Conservation (phyloP, 192 early-diverging fungal genomes). For the Coemansia javaensis region DNA sequence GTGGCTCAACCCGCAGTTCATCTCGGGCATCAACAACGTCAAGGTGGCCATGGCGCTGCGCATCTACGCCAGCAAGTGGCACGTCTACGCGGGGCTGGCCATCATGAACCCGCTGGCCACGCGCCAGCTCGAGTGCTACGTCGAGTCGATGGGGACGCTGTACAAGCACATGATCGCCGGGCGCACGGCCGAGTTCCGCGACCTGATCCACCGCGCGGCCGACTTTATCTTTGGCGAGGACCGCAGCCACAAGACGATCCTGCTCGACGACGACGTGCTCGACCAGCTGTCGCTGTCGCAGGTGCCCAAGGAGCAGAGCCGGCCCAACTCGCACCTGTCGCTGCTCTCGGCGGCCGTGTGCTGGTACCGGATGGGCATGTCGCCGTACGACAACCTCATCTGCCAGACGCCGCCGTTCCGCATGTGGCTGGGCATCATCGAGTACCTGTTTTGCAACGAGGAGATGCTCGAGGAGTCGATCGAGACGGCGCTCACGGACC, state of each 20-base stretch:
- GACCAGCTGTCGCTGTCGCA: constrained; percentile 84
- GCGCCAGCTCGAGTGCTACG: constrained; percentile 83
- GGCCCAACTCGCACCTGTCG: constrained; percentile 90
- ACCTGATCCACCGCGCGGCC: constrained; percentile 65
- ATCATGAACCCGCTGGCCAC: constrained; percentile 88
- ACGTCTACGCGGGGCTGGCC: constrained; percentile 92
- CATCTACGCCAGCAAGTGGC: constrained; percentile 95
- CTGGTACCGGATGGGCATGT: constrained; percentile 78
- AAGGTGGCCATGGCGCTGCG: constrained; percentile 91
- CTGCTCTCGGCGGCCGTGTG: constrained; percentile 91
- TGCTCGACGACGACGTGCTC: constrained; percentile 79
- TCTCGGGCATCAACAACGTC: constrained; percentile 96
- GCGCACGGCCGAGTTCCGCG: constrained; percentile 69
- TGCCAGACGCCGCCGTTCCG: constrained; percentile 95
- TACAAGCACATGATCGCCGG: constrained; percentile 96
- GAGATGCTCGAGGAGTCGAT: constrained; percentile 85
- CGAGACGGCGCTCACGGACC: constrained; percentile 68
- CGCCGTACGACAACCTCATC: constrained; percentile 91
- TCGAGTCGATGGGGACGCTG: constrained; percentile 78
- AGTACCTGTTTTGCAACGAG: constrained; percentile 81
- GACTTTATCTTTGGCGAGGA: constrained; percentile 80
- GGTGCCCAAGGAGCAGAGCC: constrained; percentile 64
- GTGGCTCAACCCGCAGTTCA: constrained; percentile 84
- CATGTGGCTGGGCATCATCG: constrained; percentile 90
- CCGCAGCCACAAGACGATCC: constrained; percentile 58